Percentiles rank a stretch among this genome's conserved stretches.
These are phyloP conservation scores for Solanum paucissectum DNA, from an alignment of 257 asterid species.

Conservation along the genomic window DNA sequence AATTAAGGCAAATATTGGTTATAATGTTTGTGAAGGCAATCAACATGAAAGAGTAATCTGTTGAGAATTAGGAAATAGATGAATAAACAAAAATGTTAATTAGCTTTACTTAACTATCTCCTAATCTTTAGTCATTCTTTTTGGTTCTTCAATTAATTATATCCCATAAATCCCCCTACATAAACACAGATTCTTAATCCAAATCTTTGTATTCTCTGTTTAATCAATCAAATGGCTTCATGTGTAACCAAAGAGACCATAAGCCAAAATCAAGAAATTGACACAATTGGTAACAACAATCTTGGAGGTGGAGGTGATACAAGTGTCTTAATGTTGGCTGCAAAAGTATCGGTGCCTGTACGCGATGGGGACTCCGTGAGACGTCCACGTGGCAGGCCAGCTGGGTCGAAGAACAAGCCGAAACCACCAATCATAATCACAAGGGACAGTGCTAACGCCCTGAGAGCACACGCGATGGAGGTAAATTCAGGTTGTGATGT, in stretches of 20 bases:
- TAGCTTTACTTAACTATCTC: slow-evolving; percentile 54
- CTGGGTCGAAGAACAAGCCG: slow-evolving; percentile 93
- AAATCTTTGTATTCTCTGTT: background rate
- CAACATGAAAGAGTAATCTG: slow-evolving; percentile 52
- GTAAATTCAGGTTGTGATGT: slow-evolving; percentile 65
- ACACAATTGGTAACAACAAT: background rate
- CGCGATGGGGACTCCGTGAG: slow-evolving; percentile 26
- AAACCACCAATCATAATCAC: slow-evolving; percentile 91
- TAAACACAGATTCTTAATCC: slow-evolving; percentile 12
- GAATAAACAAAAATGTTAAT: slow-evolving; percentile 9
- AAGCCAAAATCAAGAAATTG: background rate
- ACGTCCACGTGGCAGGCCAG: slow-evolving; percentile 82
- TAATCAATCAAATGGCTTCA: slow-evolving; percentile 21
- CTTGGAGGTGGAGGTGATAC: background rate
- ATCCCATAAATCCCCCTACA: slow-evolving; percentile 16
- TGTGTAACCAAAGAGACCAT: background rate
- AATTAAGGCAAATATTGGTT: background rate
- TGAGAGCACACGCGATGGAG: slow-evolving; percentile 85
- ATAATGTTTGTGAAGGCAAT: slow-evolving; percentile 49
- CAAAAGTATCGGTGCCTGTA: slow-evolving; percentile 8
- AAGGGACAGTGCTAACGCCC: slow-evolving; percentile 72
- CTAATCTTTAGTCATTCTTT: slow-evolving; percentile 45
- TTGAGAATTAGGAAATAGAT: slow-evolving; percentile 59
- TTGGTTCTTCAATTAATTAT: slow-evolving; percentile 14
- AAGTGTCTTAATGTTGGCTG: slow-evolving; percentile 10